phyloP scores from a whole-genome alignment of 1,284 basidiomycete genomes.

The Puccinia novopanici region DNA sequence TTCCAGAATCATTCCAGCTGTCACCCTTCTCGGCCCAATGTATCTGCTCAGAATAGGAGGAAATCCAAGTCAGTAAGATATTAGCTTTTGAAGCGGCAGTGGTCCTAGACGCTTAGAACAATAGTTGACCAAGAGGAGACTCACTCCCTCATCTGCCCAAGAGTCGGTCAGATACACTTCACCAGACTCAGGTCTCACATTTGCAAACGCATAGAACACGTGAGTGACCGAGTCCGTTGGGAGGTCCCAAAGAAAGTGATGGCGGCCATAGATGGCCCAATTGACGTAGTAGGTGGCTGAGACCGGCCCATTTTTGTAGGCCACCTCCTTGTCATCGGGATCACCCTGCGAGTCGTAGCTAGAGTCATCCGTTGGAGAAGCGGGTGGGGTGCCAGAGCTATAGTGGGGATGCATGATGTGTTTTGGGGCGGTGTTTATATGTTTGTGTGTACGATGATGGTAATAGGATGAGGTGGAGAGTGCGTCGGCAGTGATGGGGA shows the following conservation, averaged over 20 bases:
- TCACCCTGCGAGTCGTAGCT: background rate
- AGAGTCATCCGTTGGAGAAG: background rate
- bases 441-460: background rate
- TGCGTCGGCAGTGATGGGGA: conserved; percentile 3
- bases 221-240: conserved; percentile 56
- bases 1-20: conserved; percentile 56
- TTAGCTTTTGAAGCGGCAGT: background rate
- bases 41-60: conserved; percentile 52
- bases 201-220: conserved; percentile 59
- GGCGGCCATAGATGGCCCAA: conserved; percentile 59
- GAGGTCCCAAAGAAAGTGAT: conserved; percentile 57
- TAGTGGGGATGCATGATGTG: conserved; percentile 9
- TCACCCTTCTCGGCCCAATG: conserved; percentile 57
- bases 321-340: conserved; percentile 2
- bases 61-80: background rate
- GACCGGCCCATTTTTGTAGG: conserved; percentile 32
- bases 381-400: background rate
- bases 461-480: background rate
- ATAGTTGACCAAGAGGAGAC: background rate
- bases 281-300: conserved; percentile 55
- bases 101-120: background rate
- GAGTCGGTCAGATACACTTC: conserved; percentile 58
- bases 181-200: conserved; percentile 58
- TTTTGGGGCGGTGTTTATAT: background rate
- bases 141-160: conserved; percentile 57